These are phyloP conservation scores for Gloeostereum incarnatum DNA, from an alignment of 768 basidiomycete species.

Conservation along the genomic window DNA sequence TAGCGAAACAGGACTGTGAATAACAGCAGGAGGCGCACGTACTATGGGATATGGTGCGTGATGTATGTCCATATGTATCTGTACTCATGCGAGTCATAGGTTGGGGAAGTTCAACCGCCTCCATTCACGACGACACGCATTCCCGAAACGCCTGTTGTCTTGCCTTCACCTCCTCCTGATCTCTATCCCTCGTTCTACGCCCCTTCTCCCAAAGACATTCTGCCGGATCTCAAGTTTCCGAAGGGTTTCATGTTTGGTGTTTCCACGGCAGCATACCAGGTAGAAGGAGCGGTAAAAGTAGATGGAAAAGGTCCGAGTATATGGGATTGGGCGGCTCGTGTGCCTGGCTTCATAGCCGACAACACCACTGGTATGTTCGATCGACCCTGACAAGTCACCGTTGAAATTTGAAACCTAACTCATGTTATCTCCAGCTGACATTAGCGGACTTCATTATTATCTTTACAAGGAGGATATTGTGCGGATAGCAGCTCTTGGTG, in stretches of 20 bases:
- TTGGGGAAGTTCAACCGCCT: conserved; percentile 31
- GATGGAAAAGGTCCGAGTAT: conserved; percentile 39
- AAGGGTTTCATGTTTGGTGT: conserved; percentile 41
- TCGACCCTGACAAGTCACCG: no score
- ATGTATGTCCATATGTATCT: neutral
- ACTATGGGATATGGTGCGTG: conserved; percentile 33
- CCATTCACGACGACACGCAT: conserved; percentile 36
- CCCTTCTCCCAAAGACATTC: conserved; percentile 30
- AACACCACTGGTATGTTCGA: conserved; percentile 38
- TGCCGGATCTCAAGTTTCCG: conserved; percentile 35
- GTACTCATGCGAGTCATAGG: conserved; percentile 14
- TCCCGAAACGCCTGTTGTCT: conserved; percentile 23
- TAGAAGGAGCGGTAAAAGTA: conserved; percentile 40
- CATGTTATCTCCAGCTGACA: conserved; percentile 22
- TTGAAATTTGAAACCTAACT: neutral
- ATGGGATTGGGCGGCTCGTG: conserved; percentile 42
- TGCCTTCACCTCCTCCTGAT: conserved; percentile 33
- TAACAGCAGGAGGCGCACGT: no score
- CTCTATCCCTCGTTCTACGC: conserved; percentile 39
- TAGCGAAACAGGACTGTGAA: no score
- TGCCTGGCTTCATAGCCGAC: conserved; percentile 29
- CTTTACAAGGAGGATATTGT: conserved; percentile 44
- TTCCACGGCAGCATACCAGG: conserved; percentile 43
- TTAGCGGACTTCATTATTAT: conserved; percentile 40
- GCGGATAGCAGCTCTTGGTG: conserved; percentile 38